These are phyloP conservation scores for Monosporascus sp. DNA, from an alignment of 2,329 filamentous ascomycete genomes.

Conservation along the genomic window DNA sequence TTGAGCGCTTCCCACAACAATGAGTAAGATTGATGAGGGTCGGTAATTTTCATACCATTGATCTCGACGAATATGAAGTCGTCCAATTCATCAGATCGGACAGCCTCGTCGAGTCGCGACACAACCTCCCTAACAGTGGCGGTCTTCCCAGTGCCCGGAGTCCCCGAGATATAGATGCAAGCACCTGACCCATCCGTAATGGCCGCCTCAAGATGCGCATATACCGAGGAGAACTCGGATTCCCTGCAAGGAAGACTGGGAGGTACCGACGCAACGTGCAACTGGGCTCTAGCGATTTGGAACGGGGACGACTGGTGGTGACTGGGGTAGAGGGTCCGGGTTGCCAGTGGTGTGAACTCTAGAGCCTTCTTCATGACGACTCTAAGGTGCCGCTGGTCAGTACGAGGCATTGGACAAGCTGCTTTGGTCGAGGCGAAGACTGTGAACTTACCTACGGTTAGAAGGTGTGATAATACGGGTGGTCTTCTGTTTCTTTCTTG, in stretches of 20 bases:
- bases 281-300: slow-evolving; percentile 77
- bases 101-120: slow-evolving; percentile 78
- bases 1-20: slow-evolving; percentile 94
- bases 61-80: slow-evolving; percentile 99
- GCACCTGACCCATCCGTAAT: slow-evolving; percentile 90
- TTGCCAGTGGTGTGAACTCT: slow-evolving; percentile 93
- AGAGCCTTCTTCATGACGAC: slow-evolving; percentile 79
- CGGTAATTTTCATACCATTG: slow-evolving; percentile 99
- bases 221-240: slow-evolving; percentile 84
- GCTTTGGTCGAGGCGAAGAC: slow-evolving; percentile 51
- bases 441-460: slow-evolving; percentile 31
- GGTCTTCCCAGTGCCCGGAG: slow-evolving; percentile 94
- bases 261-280: slow-evolving; percentile 93
- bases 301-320: slow-evolving; percentile 80
- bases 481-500: slow-evolving; percentile 51
- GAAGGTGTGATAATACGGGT: slow-evolving; percentile 38
- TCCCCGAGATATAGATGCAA: slow-evolving; percentile 99
- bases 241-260: slow-evolving; percentile 86
- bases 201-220: slow-evolving; percentile 87
- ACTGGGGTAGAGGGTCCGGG: slow-evolving; percentile 71
- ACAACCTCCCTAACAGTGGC: slow-evolving; percentile 96
- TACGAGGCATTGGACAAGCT: neutral
- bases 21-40: slow-evolving; percentile 93
- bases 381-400: slow-evolving; percentile 21
- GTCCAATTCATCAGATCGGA: slow-evolving; percentile 84